Evolutionary conservation across 2,329 filamentous ascomycete genomes (phyloP).

Genomic region (Apiospora rasikravindrae): DNA sequence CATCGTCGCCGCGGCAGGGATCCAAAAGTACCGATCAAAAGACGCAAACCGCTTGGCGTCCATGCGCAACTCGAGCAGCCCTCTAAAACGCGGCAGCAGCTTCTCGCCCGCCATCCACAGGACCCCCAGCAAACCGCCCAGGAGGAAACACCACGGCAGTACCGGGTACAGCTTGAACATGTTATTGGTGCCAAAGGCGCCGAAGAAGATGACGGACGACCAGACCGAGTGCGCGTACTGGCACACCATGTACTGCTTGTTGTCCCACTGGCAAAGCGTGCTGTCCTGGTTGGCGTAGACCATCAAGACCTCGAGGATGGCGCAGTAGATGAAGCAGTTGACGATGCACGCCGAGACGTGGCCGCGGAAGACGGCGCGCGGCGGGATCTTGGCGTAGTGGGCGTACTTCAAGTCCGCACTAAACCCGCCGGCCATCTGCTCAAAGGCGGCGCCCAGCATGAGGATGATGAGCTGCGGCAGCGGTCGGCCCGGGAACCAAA

Average conservation of each 20-base stretch:
- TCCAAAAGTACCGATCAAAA: constrained; percentile 33
- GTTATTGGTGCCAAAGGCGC: constrained; percentile 36
- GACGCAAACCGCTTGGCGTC: constrained; percentile 26
- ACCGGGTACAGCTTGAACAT: constrained; percentile 38
- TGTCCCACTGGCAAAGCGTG: constrained; percentile 39
- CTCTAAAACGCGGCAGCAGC: constrained; percentile 29
- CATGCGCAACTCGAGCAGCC: constrained; percentile 24
- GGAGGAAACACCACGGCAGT: constrained; percentile 41
- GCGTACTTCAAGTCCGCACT: constrained; percentile 39
- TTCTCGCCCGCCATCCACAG: constrained; percentile 36
- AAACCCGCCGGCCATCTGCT: constrained; percentile 38
- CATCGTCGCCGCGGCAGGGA: constrained; percentile 27
- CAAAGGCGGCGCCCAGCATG: constrained; percentile 46
- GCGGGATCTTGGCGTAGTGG: constrained; percentile 40
- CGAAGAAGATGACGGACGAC: constrained; percentile 40
- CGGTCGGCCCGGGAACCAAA: constrained; percentile 54
- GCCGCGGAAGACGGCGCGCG: constrained; percentile 39
- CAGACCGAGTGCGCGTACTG: constrained; percentile 41
- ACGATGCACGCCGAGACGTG: constrained; percentile 41
- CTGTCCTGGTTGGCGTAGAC: constrained; percentile 39
- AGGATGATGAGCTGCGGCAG: constrained; percentile 61
- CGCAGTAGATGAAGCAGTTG: constrained; percentile 56
- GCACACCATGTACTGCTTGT: constrained; percentile 40
- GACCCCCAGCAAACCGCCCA: constrained; percentile 39
- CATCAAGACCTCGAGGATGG: constrained; percentile 46